Conservation (phyloP, 1,139 yeast species). For the Diutina rugosa region DNA sequence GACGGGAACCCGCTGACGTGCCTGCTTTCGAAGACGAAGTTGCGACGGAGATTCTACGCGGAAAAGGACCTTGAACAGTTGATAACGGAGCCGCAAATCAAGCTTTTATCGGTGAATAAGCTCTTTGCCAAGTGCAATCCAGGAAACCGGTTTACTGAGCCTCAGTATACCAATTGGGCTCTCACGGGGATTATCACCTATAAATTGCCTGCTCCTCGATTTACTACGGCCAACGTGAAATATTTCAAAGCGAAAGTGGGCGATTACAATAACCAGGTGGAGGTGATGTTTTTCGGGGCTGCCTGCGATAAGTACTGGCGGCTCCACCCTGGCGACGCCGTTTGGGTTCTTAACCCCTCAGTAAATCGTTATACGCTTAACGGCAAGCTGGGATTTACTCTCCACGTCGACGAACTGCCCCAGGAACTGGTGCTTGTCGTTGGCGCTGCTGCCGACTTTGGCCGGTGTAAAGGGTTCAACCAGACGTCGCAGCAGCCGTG, state of each 20-base stretch:
- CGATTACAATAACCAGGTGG: slow-evolving; percentile 45
- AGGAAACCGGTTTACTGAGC: slow-evolving; percentile 61
- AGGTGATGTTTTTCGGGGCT: slow-evolving; percentile 50
- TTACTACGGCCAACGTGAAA: slow-evolving; percentile 25
- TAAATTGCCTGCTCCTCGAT: slow-evolving; percentile 39
- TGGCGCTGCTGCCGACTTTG: slow-evolving; percentile 62
- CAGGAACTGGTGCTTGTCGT: slow-evolving; percentile 44
- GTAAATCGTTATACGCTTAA: slow-evolving; percentile 15
- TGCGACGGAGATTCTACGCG: background rate
- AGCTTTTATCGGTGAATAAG: slow-evolving; percentile 42
- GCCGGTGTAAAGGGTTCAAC: slow-evolving; percentile 42
- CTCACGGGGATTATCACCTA: slow-evolving; percentile 52
- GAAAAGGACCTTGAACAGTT: slow-evolving; percentile 8
- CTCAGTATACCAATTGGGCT: slow-evolving; percentile 64
- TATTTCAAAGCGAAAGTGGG: slow-evolving; percentile 56
- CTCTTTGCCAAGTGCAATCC: slow-evolving; percentile 42
- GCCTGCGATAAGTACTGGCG: slow-evolving; percentile 67
- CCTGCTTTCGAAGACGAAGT: background rate
- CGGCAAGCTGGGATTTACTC: slow-evolving; percentile 34
- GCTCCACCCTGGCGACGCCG: slow-evolving; percentile 56
- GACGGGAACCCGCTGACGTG: background rate
- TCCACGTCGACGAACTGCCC: slow-evolving; percentile 10
- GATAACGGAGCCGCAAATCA: slow-evolving; percentile 24
- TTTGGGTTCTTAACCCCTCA: slow-evolving; percentile 66
- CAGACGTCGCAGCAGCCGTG: slow-evolving; percentile 21